A percentile compares a stretch with the other conserved stretches of the same genome.
Conservation (phyloP, 176 grass and related monocot genomes). For the Luzula sylvatica region DNA sequence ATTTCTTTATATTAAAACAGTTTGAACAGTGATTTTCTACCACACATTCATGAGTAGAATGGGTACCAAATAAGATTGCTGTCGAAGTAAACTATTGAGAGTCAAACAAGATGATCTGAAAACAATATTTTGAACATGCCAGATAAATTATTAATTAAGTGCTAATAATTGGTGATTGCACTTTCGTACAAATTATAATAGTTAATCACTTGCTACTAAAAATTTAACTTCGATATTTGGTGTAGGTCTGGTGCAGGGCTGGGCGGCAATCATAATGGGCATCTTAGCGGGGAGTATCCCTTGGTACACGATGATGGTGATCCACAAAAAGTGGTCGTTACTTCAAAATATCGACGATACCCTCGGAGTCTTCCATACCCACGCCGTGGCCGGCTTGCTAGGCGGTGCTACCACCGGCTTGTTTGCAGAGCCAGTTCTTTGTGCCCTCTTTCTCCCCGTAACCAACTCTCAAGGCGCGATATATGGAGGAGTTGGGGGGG, state of each 20-base stretch:
- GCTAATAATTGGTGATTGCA: too few species aligned
- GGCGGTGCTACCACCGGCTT: constrained; percentile 29
- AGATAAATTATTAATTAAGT: too few species aligned
- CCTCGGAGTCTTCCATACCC: constrained; percentile 67
- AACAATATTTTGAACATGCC: too few species aligned
- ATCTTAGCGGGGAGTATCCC: constrained; percentile 52
- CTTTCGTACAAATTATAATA: too few species aligned
- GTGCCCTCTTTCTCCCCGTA: constrained; percentile 46
- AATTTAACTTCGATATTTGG: too few species aligned
- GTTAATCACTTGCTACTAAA: too few species aligned
- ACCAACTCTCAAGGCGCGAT: constrained; percentile 38
- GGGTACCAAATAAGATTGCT: too few species aligned
- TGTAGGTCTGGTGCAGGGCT: constrained; percentile 52
- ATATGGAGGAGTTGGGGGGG: constrained; percentile 37
- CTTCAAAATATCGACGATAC: constrained; percentile 54
- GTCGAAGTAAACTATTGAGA: too few species aligned
- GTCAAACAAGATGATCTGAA: too few species aligned
- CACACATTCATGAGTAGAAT: too few species aligned
- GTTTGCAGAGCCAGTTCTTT: constrained; percentile 39
- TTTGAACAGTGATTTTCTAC: too few species aligned
- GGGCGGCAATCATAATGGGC: constrained; percentile 68
- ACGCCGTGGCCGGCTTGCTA: constrained; percentile 45
- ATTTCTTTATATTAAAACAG: too few species aligned
- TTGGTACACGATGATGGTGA: constrained; percentile 79
- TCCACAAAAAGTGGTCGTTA: constrained; percentile 43